Evolutionary conservation across 78 protist species (phyloP).

Genomic region (Pigoraptor vietnamica): DNA sequence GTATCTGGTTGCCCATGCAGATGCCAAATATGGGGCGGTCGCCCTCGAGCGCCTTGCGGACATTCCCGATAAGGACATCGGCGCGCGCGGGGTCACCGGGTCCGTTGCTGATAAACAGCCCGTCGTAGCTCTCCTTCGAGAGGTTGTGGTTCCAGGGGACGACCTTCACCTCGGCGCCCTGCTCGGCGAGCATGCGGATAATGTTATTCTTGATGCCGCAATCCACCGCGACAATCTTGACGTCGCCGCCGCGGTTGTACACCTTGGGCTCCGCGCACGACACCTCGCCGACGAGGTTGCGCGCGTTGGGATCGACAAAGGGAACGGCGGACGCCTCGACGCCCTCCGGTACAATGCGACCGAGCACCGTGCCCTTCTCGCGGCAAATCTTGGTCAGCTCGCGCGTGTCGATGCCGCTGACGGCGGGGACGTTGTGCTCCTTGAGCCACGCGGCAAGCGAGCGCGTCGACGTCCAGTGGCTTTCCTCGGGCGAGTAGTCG

Average conservation of each 20-base stretch:
- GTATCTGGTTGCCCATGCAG: conserved; percentile 93
- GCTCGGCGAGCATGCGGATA: conserved; percentile 73
- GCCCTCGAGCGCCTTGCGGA: conserved; percentile 52
- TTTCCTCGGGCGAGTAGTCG: conserved; percentile 70
- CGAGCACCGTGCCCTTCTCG: conserved; percentile 81
- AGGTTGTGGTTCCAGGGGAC: conserved; percentile 94
- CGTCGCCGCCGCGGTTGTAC: neutral
- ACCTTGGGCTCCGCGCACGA: neutral
- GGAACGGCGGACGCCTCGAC: neutral
- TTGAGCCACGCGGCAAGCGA: conserved; percentile 86
- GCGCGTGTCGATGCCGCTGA: conserved; percentile 91
- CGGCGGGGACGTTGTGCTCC: conserved; percentile 78
- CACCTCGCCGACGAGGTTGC: conserved; percentile 66
- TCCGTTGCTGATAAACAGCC: conserved; percentile 89
- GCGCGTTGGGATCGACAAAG: conserved; percentile 50
- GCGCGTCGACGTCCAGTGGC: conserved; percentile 87
- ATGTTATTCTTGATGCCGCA: conserved; percentile 81
- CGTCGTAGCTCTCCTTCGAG: conserved; percentile 62
- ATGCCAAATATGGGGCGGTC: conserved; percentile 64
- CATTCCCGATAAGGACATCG: conserved; percentile 57
- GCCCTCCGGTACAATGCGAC: conserved; percentile 54
- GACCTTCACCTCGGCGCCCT: conserved; percentile 76
- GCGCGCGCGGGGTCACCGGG: conserved; percentile 86
- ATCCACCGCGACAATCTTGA: conserved; percentile 71
- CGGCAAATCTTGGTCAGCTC: conserved; percentile 83